Evolutionary conservation across 2,329 filamentous ascomycete species (phyloP), one percentile per base, ranked within the genome.

Genomic region (Sporothrix brunneoviolacea): DNA sequence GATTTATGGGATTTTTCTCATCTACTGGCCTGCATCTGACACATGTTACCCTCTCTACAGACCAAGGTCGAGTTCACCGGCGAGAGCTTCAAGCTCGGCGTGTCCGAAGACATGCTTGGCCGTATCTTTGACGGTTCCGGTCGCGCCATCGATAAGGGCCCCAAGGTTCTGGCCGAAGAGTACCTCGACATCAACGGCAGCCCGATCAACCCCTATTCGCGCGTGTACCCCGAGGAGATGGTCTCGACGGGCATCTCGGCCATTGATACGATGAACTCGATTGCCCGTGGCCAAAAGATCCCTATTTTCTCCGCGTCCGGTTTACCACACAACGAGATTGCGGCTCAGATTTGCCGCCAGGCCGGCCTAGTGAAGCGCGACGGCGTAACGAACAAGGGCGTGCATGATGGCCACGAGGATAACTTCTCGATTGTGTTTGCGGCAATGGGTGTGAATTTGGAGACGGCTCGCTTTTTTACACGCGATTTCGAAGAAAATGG

Each of bases 371-470:
- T 97, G 58, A 83, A 90, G 70, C 72, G 78, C 61, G 64, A 89
- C 76, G 78, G 90, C 46, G 70, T 83, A 48, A 85, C 90, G 32
- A 95, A 88, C 68, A 98, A 98, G 81, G 91, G 86, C 58, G 84
- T 93, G 22, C 93, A 98, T 65, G 94, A 98, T 64, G 91, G 84
- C 51, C 93, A 98, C 71, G 90, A 96, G 65, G 93, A 98, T 65
- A 98, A 98, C 77, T 98, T 98, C 80, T 96, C 91, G 54, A 98
- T 98, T 64, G 93, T 98, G 52, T 98, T 98, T 67, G 94, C 89
- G 66, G 93, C 93, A 65, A 98, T 98, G 93, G 93, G 93, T 90
- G 93, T 98, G 62, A 98, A 98, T 76, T 83, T 98, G 84, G 93
- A 98, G 69, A 98, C 93, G 28, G 88, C 87, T 62, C 87, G 93